These are phyloP conservation scores for Ilyonectria robusta DNA, from an alignment of 2,329 filamentous ascomycete genomes.

Conservation along the genomic window DNA sequence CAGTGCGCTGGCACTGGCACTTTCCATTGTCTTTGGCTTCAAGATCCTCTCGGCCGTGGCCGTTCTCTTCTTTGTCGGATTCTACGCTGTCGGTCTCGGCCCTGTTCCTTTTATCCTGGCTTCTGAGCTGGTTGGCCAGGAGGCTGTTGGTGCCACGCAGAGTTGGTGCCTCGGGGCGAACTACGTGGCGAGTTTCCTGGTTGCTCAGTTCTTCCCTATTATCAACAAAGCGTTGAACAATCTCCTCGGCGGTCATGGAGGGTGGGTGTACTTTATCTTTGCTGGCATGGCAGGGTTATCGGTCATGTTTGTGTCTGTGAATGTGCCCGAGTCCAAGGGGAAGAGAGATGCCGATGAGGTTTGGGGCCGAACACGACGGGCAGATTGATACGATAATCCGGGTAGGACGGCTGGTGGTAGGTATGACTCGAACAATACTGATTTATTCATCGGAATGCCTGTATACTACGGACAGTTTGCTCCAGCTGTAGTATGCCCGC, in stretches of 20 bases:
- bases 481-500: constrained; percentile 76
- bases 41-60: constrained; percentile 85
- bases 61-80: constrained; percentile 87
- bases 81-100: constrained; percentile 91
- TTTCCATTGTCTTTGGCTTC: constrained; percentile 82
- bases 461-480: constrained; percentile 62
- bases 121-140: constrained; percentile 89
- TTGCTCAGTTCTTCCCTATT: constrained; percentile 95
- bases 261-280: constrained; percentile 95
- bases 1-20: constrained; percentile 81
- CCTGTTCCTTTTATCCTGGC: constrained; percentile 96
- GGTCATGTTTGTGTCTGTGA: constrained; percentile 78
- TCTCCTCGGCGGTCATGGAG: constrained; percentile 77
- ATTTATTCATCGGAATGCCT: constrained; percentile 52
- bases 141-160: constrained; percentile 93
- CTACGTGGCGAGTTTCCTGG: constrained; percentile 91
- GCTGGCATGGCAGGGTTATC: constrained; percentile 79
- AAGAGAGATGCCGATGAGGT: constrained; percentile 89
- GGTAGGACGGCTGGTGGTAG: constrained; percentile 8
- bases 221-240: constrained; percentile 81
- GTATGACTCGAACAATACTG: constrained; percentile 22
- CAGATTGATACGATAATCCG: constrained; percentile 62
- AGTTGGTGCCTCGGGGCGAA: constrained; percentile 90
- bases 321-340: constrained; percentile 90
- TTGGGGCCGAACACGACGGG: constrained; percentile 79